Evolutionary conservation across 441 rosid species (phyloP).

Genomic region (Aquilaria agallochum): DNA sequence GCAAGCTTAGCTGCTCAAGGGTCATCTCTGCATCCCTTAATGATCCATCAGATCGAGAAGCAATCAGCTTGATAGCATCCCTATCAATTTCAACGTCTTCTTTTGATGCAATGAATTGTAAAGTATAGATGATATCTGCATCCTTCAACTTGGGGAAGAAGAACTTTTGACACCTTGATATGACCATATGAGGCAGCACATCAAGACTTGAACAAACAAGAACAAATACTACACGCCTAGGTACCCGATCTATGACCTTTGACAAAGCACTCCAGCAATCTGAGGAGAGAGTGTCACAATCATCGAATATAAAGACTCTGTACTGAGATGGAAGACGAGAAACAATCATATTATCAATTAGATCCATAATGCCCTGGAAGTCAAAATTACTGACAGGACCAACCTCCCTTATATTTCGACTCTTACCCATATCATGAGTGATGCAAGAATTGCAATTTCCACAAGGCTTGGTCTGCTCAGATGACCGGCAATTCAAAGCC

Average conservation of each 20-base stretch:
- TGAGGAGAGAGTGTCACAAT: constrained; percentile 73
- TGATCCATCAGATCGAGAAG: constrained; percentile 97
- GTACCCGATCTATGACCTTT: constrained; percentile 88
- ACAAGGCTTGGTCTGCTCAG: constrained; percentile 81
- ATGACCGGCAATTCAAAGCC: constrained; percentile 87
- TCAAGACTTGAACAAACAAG: constrained; percentile 92
- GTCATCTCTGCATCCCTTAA: constrained; percentile 99
- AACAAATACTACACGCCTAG: constrained; percentile 77
- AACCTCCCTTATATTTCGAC: constrained; percentile 70
- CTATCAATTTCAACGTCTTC: constrained; percentile 79
- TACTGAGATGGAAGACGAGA: constrained; percentile 57
- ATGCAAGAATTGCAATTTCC: constrained; percentile 76
- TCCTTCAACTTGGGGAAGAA: constrained; percentile 97
- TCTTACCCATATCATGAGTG: constrained; percentile 76
- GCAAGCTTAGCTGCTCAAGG: constrained; percentile 88
- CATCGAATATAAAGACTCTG: constrained; percentile 86
- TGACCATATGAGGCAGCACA: constrained; percentile 88
- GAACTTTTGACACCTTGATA: constrained; percentile 97
- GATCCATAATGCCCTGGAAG: constrained; percentile 61
- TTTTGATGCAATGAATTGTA: constrained; percentile 84
- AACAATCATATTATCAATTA: constrained; percentile 60
- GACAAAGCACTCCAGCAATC: constrained; percentile 86
- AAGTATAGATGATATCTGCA: constrained; percentile 71
- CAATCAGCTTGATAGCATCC: constrained; percentile 93
- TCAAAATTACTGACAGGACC: constrained; percentile 84